Evolutionary conservation across 2,329 filamentous ascomycete species (phyloP).

Genomic region (Escovopsis sp.): DNA sequence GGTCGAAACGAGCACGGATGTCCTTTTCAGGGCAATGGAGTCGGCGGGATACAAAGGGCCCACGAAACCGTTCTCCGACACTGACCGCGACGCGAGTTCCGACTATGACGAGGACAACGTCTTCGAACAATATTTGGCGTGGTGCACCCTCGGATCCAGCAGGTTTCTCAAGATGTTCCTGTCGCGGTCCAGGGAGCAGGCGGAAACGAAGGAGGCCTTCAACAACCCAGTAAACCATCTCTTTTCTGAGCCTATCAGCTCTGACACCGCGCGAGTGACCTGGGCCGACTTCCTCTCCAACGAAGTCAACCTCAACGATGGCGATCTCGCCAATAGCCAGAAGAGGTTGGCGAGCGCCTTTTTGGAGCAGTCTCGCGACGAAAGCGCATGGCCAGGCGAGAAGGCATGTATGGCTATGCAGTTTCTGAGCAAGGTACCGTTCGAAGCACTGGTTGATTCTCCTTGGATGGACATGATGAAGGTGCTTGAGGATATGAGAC

Average conservation of each 20-base stretch:
- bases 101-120: conserved; percentile 14
- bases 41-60: no score
- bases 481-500: conserved; percentile 15
- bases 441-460: conserved; percentile 25
- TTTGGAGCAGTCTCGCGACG: conserved; percentile 9
- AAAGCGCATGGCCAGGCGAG: conserved; percentile 19
- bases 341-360: conserved; percentile 19
- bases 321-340: conserved; percentile 12
- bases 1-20: conserved; percentile 9
- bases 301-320: conserved; percentile 23
- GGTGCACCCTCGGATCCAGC: conserved; percentile 19
- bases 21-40: no score
- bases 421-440: conserved; percentile 20
- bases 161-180: conserved; percentile 17
- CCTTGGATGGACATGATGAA: conserved; percentile 30
- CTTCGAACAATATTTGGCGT: conserved; percentile 19
- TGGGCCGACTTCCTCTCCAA: conserved; percentile 21
- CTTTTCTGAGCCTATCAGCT: conserved; percentile 2
- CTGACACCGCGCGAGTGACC: conserved; percentile 9
- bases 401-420: conserved; percentile 17
- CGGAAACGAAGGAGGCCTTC: conserved; percentile 13
- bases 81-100: conserved; percentile 7
- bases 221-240: no score
- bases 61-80: conserved; percentile 7
- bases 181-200: conserved; percentile 10